A percentile compares a stretch with the other conserved stretches of the same genome.
Evolutionary conservation across 192 early-diverging fungal genomes (phyloP).

Genomic region (Backusella westeae): DNA sequence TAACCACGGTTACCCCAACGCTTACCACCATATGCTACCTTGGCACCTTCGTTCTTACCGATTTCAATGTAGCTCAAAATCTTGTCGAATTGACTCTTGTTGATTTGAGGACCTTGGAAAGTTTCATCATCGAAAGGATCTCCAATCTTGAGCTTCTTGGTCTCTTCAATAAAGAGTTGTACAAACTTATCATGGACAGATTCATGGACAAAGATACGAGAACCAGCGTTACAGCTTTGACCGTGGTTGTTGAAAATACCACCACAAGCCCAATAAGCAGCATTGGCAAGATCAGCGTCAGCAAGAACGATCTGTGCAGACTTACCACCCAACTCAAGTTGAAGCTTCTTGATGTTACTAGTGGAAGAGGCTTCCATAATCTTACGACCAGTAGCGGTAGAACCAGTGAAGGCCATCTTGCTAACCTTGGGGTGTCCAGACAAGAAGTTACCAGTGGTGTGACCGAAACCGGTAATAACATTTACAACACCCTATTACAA

Average conservation of each 20-base stretch:
- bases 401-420: slow-evolving; percentile 74
- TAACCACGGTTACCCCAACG: slow-evolving; percentile 65
- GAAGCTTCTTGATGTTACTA: slow-evolving; percentile 67
- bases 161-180: slow-evolving; percentile 50
- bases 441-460: slow-evolving; percentile 52
- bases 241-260: slow-evolving; percentile 82
- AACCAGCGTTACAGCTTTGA: slow-evolving; percentile 78
- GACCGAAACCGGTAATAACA: slow-evolving; percentile 75
- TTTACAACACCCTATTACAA: slow-evolving; percentile 69
- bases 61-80: slow-evolving; percentile 58
- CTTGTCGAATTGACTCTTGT: slow-evolving; percentile 66
- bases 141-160: slow-evolving; percentile 63
- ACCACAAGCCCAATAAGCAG: slow-evolving; percentile 59
- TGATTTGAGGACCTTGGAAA: slow-evolving; percentile 74
- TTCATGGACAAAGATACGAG: slow-evolving; percentile 77
- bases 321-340: slow-evolving; percentile 87
- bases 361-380: slow-evolving; percentile 56
- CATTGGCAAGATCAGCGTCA: slow-evolving; percentile 72
- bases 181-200: slow-evolving; percentile 69
- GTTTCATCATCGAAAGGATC: slow-evolving; percentile 62
- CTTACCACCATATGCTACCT: slow-evolving; percentile 55
- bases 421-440: slow-evolving; percentile 57
- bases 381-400: slow-evolving; percentile 63
- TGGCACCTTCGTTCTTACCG: slow-evolving; percentile 62
- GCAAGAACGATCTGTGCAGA: slow-evolving; percentile 75